Conservation (phyloP, 2,329 filamentous ascomycete species). For the Thielaviopsis musarum region DNA sequence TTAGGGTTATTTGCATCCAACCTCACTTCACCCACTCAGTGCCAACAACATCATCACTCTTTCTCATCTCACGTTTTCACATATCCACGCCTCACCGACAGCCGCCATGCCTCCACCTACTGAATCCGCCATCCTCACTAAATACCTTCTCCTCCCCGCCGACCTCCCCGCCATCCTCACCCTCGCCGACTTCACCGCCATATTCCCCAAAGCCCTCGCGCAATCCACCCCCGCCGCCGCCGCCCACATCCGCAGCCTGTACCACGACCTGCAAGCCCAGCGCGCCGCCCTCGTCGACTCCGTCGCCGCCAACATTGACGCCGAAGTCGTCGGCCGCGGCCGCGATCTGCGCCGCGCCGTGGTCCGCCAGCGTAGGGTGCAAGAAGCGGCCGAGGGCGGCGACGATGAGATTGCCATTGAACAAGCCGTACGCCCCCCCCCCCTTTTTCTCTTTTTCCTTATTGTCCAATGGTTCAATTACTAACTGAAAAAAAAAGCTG, state of each 20-base stretch:
- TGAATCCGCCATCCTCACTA: conserved; percentile 57
- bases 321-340: conserved; percentile 30
- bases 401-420: conserved; percentile 51
- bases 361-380: conserved; percentile 28
- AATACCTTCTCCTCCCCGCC: conserved; percentile 64
- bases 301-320: conserved; percentile 46
- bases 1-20: conserved; percentile 2
- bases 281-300: conserved; percentile 51
- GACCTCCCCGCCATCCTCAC: conserved; percentile 57
- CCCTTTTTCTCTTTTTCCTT: neutral
- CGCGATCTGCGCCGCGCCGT: conserved; percentile 42
- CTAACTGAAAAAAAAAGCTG: conserved; percentile 32
- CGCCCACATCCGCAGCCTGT: conserved; percentile 52
- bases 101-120: conserved; percentile 46
- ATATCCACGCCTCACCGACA: neutral
- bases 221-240: conserved; percentile 25
- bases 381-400: conserved; percentile 33
- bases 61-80: neutral
- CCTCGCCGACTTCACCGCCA: conserved; percentile 54
- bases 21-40: neutral
- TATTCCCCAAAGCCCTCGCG: conserved; percentile 55
- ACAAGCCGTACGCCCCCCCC: conserved; percentile 27
- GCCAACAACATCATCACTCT: neutral
- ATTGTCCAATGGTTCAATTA: no score
- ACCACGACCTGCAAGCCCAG: conserved; percentile 63